Evolutionary conservation across 371 early-diverging fungal genomes (phyloP), one percentile per base, ranked within the genome.

Genomic region (Encephalitozoon romaleae): DNA sequence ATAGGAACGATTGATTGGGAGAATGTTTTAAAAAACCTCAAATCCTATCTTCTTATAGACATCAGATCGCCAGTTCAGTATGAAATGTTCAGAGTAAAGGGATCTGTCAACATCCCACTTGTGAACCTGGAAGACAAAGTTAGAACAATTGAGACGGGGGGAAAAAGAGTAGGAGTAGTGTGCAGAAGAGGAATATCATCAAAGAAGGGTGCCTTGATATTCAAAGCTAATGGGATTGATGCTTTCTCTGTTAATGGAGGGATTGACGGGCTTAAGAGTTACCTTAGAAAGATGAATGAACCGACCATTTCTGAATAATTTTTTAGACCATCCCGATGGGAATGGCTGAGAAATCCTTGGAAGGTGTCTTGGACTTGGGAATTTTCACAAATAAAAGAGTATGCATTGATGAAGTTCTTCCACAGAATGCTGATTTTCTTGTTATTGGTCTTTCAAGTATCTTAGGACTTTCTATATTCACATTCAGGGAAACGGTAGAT

Each of bases 131-230:
- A 39, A 49, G 49, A 70, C 43, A 68, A 64, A 15, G 64, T 69
- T 9, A 2, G 26, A 23, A 9, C 25, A 12, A 59, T 75, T 6
- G 18, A 32, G 32, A 5, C 59, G 5, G 3, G 0, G 3, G 59
- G 59, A 43, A 79, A 75, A 41, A 71, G 45, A 21, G 4, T 79
- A n/a, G 39, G 67, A 30, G 63, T 83, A 9, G 6, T 72, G 9
- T 83, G 83, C 53, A 67, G 47, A 55, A 72, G 42, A 32, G 83
- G 83, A 30, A 77, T 77, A 28, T 34, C 49, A 18, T 84, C 83
- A 21, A 21, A 67, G 38, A 63, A 71, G 54, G 72, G 38, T 0
- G 71, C 21, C 15, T 51, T 55, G 9, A 34, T 59, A 2, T 39
- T 80, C 12, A 45, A 28, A 28, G 41, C 54, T n/a, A 43, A 64